Evolutionary conservation across 331 rosid species (phyloP), one percentile per base, ranked within the genome.

Genomic region (Dryas integrifolia): DNA sequence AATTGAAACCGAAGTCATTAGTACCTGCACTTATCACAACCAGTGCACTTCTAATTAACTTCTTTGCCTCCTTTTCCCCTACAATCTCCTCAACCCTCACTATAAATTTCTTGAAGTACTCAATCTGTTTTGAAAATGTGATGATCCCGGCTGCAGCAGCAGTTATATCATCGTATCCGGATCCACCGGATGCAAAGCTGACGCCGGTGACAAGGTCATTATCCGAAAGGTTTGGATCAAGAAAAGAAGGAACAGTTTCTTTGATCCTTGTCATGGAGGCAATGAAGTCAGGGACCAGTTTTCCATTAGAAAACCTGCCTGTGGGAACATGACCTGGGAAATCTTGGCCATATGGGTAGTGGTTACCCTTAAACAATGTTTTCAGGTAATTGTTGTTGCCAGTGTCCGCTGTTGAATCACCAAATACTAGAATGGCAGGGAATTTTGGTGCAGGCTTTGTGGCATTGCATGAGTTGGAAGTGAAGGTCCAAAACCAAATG

Each of bases 101-200:
- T 4, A 83, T 59, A 76, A 87, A 89, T 11, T 21, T 70, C 82
- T 83, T 65, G 72, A 89, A 89, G 61, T 57, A 49, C 45, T 81
- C 75, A 60, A 86, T 47, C 58, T 87, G 92, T 69, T 82, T 75
- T 14, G 81, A 72, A 76, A 87, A 63, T 5, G 96, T 50, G 1
- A 86, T 78, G 58, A 69, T 89, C 6, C 82, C 47, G 0, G 79
- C 57, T 62, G 8, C 41, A 15, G 15, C 18, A 1, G 85, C 48
- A 0, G 88, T 86, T 11, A 81, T 71, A 16, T 89, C 86, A 30
- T 93, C 98, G 47, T 45, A 83, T 6, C 96, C 96, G 6, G 98
- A 84, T 59, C 85, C 96, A 13, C 85, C 97, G 0, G 97, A 90
- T 4, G 96, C 98, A 75, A 92, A 92, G 72, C 88, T 84, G 49